phyloP scores from a whole-genome alignment of 352 stramenopile species.

The Blastocystis hominis region DNA sequence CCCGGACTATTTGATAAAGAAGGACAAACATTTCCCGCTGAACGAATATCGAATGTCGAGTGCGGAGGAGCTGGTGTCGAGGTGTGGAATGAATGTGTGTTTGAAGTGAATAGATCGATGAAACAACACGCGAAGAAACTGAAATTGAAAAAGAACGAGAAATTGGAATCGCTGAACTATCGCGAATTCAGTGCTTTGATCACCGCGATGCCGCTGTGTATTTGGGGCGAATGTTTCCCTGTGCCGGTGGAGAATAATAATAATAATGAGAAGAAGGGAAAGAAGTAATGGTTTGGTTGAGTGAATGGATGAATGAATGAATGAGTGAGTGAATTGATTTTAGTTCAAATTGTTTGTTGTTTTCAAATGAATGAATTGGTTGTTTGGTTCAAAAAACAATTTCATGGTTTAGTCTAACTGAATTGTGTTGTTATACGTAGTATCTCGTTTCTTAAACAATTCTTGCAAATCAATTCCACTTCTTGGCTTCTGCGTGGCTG shows the following conservation, averaged over 20 bases:
- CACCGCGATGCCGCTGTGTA: not conserved
- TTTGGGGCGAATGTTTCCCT: constrained; percentile 16
- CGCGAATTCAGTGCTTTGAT: not conserved
- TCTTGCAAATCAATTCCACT: not conserved
- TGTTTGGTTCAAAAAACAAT: too few relatives aligned
- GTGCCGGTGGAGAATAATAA: not conserved
- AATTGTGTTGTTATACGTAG: too few relatives aligned
- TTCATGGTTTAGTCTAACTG: too few relatives aligned
- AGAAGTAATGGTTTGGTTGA: not conserved
- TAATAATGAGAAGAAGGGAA: not conserved
- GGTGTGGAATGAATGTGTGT: not conserved
- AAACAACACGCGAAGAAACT: not conserved
- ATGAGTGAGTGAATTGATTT: not conserved
- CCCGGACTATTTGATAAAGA: not conserved
- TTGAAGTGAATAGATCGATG: not conserved
- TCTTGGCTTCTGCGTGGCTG: not conserved
- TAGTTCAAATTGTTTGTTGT: not conserved
- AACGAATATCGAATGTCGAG: not conserved
- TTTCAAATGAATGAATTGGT: too few relatives aligned
- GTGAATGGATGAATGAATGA: not conserved
- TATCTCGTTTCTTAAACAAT: too few relatives aligned
- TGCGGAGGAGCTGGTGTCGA: not conserved
- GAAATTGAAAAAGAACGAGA: not conserved
- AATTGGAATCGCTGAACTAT: not conserved
- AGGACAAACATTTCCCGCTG: not conserved